Conservation (phyloP, 2,329 filamentous ascomycete species). For the Ophiosphaerella narmari region DNA sequence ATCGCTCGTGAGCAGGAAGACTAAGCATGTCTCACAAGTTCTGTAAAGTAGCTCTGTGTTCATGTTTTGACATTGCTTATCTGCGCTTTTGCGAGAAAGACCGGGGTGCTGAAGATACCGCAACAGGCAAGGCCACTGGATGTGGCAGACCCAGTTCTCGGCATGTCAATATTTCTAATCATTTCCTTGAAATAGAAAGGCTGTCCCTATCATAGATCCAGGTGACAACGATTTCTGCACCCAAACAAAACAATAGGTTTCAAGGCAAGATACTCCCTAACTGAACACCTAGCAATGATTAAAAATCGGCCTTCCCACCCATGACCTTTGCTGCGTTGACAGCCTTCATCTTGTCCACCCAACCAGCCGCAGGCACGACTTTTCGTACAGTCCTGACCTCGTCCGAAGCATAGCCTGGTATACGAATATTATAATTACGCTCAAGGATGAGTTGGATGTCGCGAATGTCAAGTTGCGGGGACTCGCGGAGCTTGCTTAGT, state of each 20-base stretch:
- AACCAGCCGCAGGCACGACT: slow-evolving; percentile 82
- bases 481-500: slow-evolving; percentile 89
- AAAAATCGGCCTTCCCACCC: slow-evolving; percentile 51
- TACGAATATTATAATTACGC: slow-evolving; percentile 75
- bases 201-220: no score
- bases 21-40: no score
- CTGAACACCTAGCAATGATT: not conserved
- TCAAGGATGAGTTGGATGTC: slow-evolving; percentile 61
- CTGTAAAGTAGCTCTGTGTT: no score
- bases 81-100: no score
- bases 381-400: slow-evolving; percentile 94
- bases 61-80: no score
- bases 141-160: no score
- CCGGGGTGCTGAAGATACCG: no score
- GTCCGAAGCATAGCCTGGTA: slow-evolving; percentile 92
- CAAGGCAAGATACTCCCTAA: not conserved
- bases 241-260: not conserved
- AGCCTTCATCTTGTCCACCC: slow-evolving; percentile 97
- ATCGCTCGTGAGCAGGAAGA: no score
- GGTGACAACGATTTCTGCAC: no score
- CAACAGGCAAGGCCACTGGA: no score
- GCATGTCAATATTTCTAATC: no score
- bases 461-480: slow-evolving; percentile 81
- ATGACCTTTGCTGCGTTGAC: slow-evolving; percentile 88
- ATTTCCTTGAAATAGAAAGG: no score